Conservation (phyloP, 768 basidiomycete genomes). For the Naganishia vaughanmartiniae region DNA sequence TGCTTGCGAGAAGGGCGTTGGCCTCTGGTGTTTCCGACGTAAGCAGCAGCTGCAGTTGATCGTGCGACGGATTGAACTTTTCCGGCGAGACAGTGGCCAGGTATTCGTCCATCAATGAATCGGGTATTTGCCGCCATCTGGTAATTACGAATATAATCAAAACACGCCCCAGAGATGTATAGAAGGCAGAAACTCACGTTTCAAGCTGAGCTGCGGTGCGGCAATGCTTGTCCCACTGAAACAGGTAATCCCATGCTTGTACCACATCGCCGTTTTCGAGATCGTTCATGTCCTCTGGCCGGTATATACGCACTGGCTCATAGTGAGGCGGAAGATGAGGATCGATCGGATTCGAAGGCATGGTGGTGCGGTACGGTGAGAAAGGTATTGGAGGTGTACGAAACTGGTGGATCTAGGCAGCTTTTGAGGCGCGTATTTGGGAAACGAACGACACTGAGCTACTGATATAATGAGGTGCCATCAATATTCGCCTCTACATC, state of each 20-base stretch:
- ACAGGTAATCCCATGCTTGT: slow-evolving; percentile 32
- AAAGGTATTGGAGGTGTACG: not conserved
- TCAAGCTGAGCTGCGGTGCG: slow-evolving; percentile 23
- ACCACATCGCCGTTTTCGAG: slow-evolving; percentile 28
- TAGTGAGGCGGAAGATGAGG: slow-evolving; percentile 17
- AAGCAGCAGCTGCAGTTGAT: slow-evolving; percentile 30
- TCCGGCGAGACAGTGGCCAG: slow-evolving; percentile 27
- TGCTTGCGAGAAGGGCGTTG: slow-evolving; percentile 16
- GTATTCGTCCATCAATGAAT: slow-evolving; percentile 29
- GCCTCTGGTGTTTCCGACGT: slow-evolving; percentile 10
- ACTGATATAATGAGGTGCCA: no score
- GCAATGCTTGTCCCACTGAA: slow-evolving; percentile 32
- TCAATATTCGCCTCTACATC: no score
- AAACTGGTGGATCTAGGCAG: not conserved
- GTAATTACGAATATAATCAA: not conserved
- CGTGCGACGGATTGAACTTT: slow-evolving; percentile 13
- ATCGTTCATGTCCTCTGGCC: slow-evolving; percentile 24
- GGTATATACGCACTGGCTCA: slow-evolving; percentile 22
- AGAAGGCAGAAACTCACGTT: slow-evolving; percentile 17
- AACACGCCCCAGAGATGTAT: no score
- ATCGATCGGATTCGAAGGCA: slow-evolving; percentile 21
- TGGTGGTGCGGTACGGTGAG: not conserved
- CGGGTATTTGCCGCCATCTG: slow-evolving; percentile 30
- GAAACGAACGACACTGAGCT: not conserved
- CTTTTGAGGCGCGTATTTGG: not conserved